Evolutionary conservation across 2,329 filamentous ascomycete species (phyloP).

Genomic region (Ophiostoma ulmi): DNA sequence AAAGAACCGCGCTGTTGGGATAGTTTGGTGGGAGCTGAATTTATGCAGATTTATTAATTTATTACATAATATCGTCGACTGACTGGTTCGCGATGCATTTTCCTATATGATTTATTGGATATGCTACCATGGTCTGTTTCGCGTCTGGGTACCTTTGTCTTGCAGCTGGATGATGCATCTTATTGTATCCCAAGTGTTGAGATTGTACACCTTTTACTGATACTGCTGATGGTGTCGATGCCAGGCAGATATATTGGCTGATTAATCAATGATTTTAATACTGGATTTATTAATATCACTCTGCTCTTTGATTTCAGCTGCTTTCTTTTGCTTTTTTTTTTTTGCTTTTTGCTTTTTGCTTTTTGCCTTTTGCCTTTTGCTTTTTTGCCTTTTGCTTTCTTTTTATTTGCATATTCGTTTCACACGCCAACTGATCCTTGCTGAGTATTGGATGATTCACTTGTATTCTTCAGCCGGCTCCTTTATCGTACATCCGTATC

Average conservation of each 20-base stretch:
- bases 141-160: background rate
- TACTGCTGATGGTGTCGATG: background rate
- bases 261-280: background rate
- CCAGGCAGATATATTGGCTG: background rate
- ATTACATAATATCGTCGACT: background rate
- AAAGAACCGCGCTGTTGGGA: conserved; percentile 2
- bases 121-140: background rate
- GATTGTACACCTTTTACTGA: background rate
- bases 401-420: background rate
- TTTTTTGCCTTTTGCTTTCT: too few species aligned
- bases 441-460: background rate
- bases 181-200: background rate
- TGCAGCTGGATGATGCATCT: background rate
- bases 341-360: background rate
- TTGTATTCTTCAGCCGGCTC: conserved; percentile 1
- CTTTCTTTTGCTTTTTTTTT: background rate
- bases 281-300: background rate
- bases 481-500: conserved; percentile 11
- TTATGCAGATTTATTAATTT: too few species aligned
- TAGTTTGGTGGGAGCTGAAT: too few species aligned
- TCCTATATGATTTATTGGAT: background rate
- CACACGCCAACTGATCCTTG: background rate
- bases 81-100: background rate
- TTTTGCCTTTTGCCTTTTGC: background rate
- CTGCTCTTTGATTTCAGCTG: background rate